Evolutionary conservation across 352 stramenopile species (phyloP).

Genomic region (Phytophthora tentaculata): DNA sequence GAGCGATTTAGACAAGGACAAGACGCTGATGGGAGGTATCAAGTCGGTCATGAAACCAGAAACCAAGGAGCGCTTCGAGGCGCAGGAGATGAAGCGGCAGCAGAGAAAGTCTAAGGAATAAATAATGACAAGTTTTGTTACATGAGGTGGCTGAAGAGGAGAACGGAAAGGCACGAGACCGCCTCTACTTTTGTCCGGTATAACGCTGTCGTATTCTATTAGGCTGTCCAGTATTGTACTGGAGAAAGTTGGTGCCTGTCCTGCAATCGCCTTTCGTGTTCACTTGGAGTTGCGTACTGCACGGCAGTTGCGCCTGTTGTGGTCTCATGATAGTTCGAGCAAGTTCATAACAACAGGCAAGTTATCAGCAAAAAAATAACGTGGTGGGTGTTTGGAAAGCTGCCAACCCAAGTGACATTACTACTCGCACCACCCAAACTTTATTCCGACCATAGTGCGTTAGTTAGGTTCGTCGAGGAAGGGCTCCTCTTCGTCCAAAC

Average conservation of each 20-base stretch:
- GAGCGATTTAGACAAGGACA: conserved; percentile 72
- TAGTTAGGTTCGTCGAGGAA: background rate
- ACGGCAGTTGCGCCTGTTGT: background rate
- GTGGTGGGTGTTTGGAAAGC: conserved; percentile 3
- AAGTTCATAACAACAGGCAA: no score
- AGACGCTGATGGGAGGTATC: conserved; percentile 60
- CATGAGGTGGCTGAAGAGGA: conserved; percentile 1
- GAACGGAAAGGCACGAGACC: background rate
- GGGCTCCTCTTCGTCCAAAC: background rate
- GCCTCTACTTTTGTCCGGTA: background rate
- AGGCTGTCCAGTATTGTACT: no score
- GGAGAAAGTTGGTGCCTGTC: background rate
- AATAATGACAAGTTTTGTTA: conserved; percentile 5
- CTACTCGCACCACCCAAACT: conserved; percentile 9
- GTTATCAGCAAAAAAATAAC: no score
- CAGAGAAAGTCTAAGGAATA: conserved; percentile 11
- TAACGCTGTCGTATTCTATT: background rate
- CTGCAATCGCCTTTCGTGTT: background rate
- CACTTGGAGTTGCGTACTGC: background rate
- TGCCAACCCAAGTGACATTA: conserved; percentile 22
- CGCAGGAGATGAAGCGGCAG: conserved; percentile 36
- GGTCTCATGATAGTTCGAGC: no score
- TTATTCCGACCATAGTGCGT: conserved; percentile 10
- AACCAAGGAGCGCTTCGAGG: conserved; percentile 59
- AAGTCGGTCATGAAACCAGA: conserved; percentile 74